phyloP scores from a whole-genome alignment of 805 yeast species.

The Sugiyamaella lignohabitans region DNA sequence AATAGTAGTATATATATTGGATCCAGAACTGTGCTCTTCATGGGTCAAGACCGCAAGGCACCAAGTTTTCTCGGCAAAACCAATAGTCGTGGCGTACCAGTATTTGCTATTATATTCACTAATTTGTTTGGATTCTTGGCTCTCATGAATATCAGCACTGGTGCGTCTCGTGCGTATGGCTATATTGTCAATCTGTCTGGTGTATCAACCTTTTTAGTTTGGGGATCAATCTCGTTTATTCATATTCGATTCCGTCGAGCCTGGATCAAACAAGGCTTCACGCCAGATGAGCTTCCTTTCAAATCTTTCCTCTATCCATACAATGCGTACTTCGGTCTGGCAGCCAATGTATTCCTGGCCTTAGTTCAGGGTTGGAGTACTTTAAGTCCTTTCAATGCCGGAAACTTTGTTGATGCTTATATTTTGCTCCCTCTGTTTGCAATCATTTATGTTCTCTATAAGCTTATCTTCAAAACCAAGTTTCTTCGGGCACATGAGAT shows the following conservation, averaged over 20 bases:
- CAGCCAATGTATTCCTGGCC: conserved; percentile 46
- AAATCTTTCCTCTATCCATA: conserved; percentile 46
- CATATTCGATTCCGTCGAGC: conserved; percentile 53
- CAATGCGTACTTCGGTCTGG: conserved; percentile 44
- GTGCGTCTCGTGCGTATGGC: conserved; percentile 53
- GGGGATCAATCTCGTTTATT: conserved; percentile 53
- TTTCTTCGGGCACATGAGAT: conserved; percentile 36
- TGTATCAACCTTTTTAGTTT: conserved; percentile 60
- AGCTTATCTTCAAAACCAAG: conserved; percentile 35
- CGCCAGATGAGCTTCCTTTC: conserved; percentile 46
- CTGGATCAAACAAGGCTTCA: conserved; percentile 39
- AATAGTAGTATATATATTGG: conserved; percentile 66
- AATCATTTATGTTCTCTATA: conserved; percentile 36
- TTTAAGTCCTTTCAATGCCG: conserved; percentile 53
- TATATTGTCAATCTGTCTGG: conserved; percentile 61
- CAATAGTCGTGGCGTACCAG: conserved; percentile 58
- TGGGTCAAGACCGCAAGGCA: conserved; percentile 56
- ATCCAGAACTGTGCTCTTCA: conserved; percentile 57
- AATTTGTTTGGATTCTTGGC: conserved; percentile 51
- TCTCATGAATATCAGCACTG: conserved; percentile 50
- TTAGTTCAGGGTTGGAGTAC: conserved; percentile 63
- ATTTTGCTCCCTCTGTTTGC: conserved; percentile 54
- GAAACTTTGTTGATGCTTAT: conserved; percentile 53
- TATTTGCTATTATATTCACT: conserved; percentile 48
- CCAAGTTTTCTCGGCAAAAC: conserved; percentile 49